A percentile compares a stretch with the other conserved stretches of the same genome.
Conservation (phyloP, 257 asterid species). For the Solanum gracilifrons region DNA sequence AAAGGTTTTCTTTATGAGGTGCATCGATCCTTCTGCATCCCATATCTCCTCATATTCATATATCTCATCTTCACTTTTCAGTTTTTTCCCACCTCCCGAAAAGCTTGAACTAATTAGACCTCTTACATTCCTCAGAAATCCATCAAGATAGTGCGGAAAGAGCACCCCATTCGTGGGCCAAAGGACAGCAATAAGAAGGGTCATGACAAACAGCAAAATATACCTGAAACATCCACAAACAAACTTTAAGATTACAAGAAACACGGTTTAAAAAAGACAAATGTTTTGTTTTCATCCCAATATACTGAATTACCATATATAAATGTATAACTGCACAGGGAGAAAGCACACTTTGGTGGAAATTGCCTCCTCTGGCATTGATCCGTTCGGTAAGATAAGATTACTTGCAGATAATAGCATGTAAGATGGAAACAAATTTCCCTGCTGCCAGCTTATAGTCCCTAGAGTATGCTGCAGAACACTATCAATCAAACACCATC, state of each 20-base stretch:
- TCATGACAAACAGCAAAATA: constrained; percentile 51
- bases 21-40: constrained; percentile 98
- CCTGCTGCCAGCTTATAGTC: constrained; percentile 98
- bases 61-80: constrained; percentile 72
- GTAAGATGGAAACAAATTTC: constrained; percentile 84
- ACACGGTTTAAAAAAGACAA: not conserved
- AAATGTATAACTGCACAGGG: constrained; percentile 68
- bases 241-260: not conserved
- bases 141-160: constrained; percentile 26
- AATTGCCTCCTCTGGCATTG: constrained; percentile 26
- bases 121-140: constrained; percentile 24
- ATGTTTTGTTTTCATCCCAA: not conserved
- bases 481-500: constrained; percentile 16
- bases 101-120: constrained; percentile 23
- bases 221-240: constrained; percentile 46
- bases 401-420: constrained; percentile 77
- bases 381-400: constrained; percentile 17
- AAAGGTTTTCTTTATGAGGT: constrained; percentile 65
- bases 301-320: constrained; percentile 50
- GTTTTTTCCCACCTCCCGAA: constrained; percentile 36
- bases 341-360: constrained; percentile 76
- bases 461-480: constrained; percentile 87
- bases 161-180: constrained; percentile 59
- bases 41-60: constrained; percentile 85
- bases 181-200: constrained; percentile 45